Evolutionary conservation across 768 basidiomycete species (phyloP), one percentile per base, ranked within the genome.

Genomic region (Phanerochaete sordida): DNA sequence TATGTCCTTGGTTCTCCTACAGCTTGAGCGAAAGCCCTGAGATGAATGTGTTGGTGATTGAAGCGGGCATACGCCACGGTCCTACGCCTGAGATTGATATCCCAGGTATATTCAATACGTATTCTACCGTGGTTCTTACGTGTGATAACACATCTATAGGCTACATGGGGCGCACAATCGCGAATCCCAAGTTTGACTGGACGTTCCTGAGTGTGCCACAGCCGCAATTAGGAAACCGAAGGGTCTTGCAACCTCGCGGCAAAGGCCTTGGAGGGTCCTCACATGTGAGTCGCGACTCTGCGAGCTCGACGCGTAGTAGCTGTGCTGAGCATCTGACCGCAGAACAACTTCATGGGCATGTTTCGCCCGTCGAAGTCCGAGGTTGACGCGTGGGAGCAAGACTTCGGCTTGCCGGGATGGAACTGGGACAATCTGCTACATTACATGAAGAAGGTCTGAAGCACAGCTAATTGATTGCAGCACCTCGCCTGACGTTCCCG

Each of bases 31-130:
- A 70, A 52, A 61, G 71, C 50, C 66, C 70, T 9, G 52, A 58
- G 5, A 49, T 69, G 50, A 66, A 54, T n/a, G 65, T 73, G 24
- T 67, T 69, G 23, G 70, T 73, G 21, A 60, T 73, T 15, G 72
- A 73, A 56, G 72, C 72, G 19, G 72, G 72, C 11, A 54, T 61
- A 21, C 63, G 62, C 55, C 64, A 65, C 58, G 59, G 55, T 4
- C 31, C 56, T 33, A 56, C 24, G 16, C 56, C 61, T 6, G 57
- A 48, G 23, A 58, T 66, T 43, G 58, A 59, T 27, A 49, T 64
- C 19, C 65, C 65, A 28, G 65, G 65, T 63, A 27, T 15, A 30
- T 45, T 21, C 35, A 39, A 5, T 24, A 43, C 12, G 5, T 9
- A 3, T 37, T 16, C 3, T 6, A 21, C 35, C 3, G 2, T 23